Conservation (phyloP, 2,329 filamentous ascomycete genomes). For the Chalaropsis thielavioides region DNA sequence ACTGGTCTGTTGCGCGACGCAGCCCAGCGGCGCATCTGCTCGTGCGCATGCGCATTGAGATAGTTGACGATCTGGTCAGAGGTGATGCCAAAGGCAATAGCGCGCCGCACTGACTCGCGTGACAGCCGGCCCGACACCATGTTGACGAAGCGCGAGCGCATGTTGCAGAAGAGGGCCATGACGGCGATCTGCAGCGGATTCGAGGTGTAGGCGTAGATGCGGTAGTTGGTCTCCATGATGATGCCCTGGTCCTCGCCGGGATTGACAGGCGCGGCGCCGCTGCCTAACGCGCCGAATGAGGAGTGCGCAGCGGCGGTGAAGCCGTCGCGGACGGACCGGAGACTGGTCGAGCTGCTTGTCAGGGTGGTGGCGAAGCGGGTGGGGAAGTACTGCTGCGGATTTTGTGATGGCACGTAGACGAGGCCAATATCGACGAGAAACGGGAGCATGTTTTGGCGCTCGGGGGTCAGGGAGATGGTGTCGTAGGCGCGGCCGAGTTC, state of each 20-base stretch:
- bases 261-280: conserved; percentile 26
- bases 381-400: conserved; percentile 59
- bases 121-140: conserved; percentile 86
- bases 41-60: conserved; percentile 81
- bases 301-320: conserved; percentile 47
- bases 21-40: conserved; percentile 67
- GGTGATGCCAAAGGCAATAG: conserved; percentile 82
- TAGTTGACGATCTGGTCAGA: conserved; percentile 92
- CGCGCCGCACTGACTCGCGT: conserved; percentile 72
- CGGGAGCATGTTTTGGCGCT: conserved; percentile 77
- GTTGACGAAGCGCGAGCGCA: conserved; percentile 84
- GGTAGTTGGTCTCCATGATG: conserved; percentile 95
- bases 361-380: conserved; percentile 89
- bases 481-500: conserved; percentile 87
- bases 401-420: conserved; percentile 54
- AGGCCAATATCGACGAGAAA: conserved; percentile 87
- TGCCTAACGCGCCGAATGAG: conserved; percentile 27
- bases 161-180: conserved; percentile 72
- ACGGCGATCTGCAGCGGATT: conserved; percentile 91
- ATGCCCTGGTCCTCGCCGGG: conserved; percentile 52
- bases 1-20: conserved; percentile 48
- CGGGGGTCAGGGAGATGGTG: conserved; percentile 65
- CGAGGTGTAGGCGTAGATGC: conserved; percentile 90
- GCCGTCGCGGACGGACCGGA: conserved; percentile 55
- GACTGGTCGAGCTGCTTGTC: conserved; percentile 60